These are phyloP conservation scores for Pyrenula massariospora DNA, from an alignment of 495 filamentous ascomycete species.

Conservation along the genomic window DNA sequence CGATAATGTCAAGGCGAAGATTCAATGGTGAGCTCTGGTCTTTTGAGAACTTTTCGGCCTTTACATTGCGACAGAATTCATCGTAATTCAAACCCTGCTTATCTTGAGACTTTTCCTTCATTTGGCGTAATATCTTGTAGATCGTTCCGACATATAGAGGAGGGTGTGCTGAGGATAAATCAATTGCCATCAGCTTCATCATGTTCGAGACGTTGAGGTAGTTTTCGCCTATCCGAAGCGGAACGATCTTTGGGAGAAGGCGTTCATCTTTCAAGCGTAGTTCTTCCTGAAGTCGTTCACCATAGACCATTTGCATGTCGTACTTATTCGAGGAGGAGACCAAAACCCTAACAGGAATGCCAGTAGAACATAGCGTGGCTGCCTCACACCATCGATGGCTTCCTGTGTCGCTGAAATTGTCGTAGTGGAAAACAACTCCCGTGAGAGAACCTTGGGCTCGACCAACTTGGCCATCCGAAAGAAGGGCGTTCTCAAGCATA, in stretches of 20 bases:
- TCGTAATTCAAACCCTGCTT: slow-evolving; percentile 37
- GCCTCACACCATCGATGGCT: slow-evolving; percentile 53
- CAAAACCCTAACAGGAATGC: slow-evolving; percentile 48
- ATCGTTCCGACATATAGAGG: slow-evolving; percentile 54
- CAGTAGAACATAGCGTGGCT: slow-evolving; percentile 47
- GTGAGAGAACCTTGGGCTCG: slow-evolving; percentile 39
- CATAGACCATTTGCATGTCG: slow-evolving; percentile 27
- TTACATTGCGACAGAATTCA: slow-evolving; percentile 24
- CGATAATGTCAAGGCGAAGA: slow-evolving; percentile 28
- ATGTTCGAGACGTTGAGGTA: slow-evolving; percentile 54
- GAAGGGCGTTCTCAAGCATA: slow-evolving; percentile 54
- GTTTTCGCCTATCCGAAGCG: slow-evolving; percentile 41
- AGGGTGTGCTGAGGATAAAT: slow-evolving; percentile 23
- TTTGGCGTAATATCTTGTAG: slow-evolving; percentile 46
- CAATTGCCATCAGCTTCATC: slow-evolving; percentile 57
- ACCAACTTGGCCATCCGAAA: slow-evolving; percentile 22
- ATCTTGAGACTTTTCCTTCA: slow-evolving; percentile 35
- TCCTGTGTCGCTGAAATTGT: slow-evolving; percentile 43
- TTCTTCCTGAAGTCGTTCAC: slow-evolving; percentile 14
- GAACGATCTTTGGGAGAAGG: slow-evolving; percentile 29
- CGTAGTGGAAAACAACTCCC: slow-evolving; percentile 60
- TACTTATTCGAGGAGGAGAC: slow-evolving; percentile 50
- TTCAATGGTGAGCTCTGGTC: slow-evolving; percentile 21
- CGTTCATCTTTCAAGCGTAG: slow-evolving; percentile 4
- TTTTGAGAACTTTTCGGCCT: slow-evolving; percentile 11